These are phyloP conservation scores for Trifolium subterraneum DNA, from an alignment of 306 rosid species.

Conservation along the genomic window DNA sequence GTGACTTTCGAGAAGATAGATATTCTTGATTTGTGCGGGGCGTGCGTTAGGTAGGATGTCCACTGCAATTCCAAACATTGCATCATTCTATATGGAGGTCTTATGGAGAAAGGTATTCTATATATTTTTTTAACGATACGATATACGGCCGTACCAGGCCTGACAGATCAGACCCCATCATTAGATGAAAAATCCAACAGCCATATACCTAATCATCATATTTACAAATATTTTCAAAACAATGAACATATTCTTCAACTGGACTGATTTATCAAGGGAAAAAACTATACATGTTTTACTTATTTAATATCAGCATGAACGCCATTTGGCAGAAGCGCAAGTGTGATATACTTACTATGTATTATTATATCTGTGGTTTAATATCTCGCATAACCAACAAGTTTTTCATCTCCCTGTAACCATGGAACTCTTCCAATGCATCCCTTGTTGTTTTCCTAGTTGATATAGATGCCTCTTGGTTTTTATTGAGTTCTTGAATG, in stretches of 20 bases:
- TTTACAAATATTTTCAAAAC: slow-evolving; percentile 44
- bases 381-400: slow-evolving; percentile 55
- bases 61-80: neutral
- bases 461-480: slow-evolving; percentile 38
- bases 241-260: slow-evolving; percentile 32
- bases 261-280: slow-evolving; percentile 18
- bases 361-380: slow-evolving; percentile 50
- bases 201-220: slow-evolving; percentile 37
- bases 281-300: slow-evolving; percentile 38
- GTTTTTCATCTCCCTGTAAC: slow-evolving; percentile 73
- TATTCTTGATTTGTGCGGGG: neutral
- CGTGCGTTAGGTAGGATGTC: neutral
- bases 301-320: slow-evolving; percentile 10
- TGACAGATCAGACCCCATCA: neutral
- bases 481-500: slow-evolving; percentile 46
- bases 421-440: slow-evolving; percentile 85
- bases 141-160: slow-evolving; percentile 10
- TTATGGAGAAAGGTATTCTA: neutral
- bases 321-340: neutral
- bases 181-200: slow-evolving; percentile 16
- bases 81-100: neutral
- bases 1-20: neutral
- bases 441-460: slow-evolving; percentile 69
- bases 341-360: neutral
- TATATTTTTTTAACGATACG: neutral